Base-by-base conservation (phyloP, 2,329 filamentous ascomycete species). In the Sarocladium oryzae region DNA sequence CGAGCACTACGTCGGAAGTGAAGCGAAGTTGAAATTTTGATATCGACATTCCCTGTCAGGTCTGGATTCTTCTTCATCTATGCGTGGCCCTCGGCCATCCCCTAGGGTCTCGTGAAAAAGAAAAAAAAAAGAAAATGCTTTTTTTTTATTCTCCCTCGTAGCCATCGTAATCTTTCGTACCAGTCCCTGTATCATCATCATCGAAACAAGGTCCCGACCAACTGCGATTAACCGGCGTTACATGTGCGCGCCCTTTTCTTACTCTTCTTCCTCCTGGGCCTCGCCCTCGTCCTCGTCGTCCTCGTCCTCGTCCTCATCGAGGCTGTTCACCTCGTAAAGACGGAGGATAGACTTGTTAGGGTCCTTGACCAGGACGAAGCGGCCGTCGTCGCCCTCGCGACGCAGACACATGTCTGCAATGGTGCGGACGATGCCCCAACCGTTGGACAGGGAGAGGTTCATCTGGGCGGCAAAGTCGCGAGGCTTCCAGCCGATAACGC, bases 381-480 rank as follows among this genome's bases (percentile, higher is more conserved):
- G 91, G 69, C 85, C 86, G 60, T 90, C 86, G 43, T 83, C 86
- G 43, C 83, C 84, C 50, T 80, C 78, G 69, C 84, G 82, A 69
- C 84, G 82, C 61, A 90, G 79, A 63, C 85, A 87, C 86, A 97
- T 95, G 71, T 99, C 93, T 61, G 89, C 89, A 64, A 99, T 96
- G 49, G 93, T 99, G 59, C 93, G 89, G 54, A 99, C 93, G 58
- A 99, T 97, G 69, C 93, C 93, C 93, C 93, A 99, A 56, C 93
- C 93, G 73, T 99, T 99, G 73, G 87, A 88, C 53, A 97, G 81
- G 63, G 91, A 95, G 63, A 99, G 73, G 75, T 96, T 96, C 93
- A 99, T 99, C 78, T 99, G 93, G 64, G 82, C 80, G 56, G 93
- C 93, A 61, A 99, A 97, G 67, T 99, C 95, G 62, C 88, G 86